Conservation (phyloP, 2,329 filamentous ascomycete species). For the Pleurostoma richardsiae region DNA sequence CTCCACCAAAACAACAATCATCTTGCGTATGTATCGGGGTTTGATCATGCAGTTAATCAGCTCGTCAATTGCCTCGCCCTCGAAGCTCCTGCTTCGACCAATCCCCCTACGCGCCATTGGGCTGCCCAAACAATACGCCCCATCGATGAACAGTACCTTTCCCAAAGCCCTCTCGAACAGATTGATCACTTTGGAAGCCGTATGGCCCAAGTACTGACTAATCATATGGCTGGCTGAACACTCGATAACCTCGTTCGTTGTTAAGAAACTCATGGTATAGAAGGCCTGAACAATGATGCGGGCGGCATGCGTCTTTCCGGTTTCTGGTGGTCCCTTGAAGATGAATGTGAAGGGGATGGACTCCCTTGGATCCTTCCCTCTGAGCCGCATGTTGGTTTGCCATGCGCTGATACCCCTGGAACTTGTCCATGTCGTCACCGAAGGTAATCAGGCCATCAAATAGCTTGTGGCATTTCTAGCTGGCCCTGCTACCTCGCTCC, state of each 20-base stretch:
- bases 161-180: slow-evolving; percentile 46
- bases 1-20: slow-evolving; percentile 49
- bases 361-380: slow-evolving; percentile 38
- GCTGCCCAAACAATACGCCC: slow-evolving; percentile 47
- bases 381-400: slow-evolving; percentile 2
- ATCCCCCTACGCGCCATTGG: not conserved
- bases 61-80: slow-evolving; percentile 25
- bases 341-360: slow-evolving; percentile 51
- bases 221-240: slow-evolving; percentile 50
- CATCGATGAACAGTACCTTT: slow-evolving; percentile 52
- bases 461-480: no score
- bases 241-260: slow-evolving; percentile 45
- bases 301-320: slow-evolving; percentile 55
- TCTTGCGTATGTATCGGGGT: slow-evolving; percentile 36
- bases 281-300: slow-evolving; percentile 53
- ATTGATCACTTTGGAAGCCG: slow-evolving; percentile 47
- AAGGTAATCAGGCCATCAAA: no score
- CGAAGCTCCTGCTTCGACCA: slow-evolving; percentile 23
- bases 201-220: slow-evolving; percentile 51
- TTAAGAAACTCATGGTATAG: slow-evolving; percentile 53
- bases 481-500: no score
- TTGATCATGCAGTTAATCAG: slow-evolving; percentile 24
- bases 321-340: slow-evolving; percentile 53
- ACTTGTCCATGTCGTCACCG: no score
- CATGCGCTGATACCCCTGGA: no score